Evolutionary conservation across 2,329 filamentous ascomycete species (phyloP).

Genomic region (Thielaviopsis cerberus): DNA sequence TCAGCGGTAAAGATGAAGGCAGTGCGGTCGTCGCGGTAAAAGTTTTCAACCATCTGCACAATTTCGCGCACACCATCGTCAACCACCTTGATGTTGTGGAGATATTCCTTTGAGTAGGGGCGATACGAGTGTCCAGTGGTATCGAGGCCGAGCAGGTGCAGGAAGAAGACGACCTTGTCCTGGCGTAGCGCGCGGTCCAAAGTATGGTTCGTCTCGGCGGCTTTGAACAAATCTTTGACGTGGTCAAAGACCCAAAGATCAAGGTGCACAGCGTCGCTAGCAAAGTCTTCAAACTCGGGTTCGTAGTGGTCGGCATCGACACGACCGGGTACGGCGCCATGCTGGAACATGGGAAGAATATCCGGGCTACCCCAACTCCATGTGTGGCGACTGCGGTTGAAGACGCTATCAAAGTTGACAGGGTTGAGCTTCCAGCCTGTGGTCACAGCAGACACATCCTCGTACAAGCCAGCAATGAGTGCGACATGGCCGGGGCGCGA

Average conservation of each 20-base stretch:
- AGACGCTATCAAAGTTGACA: constrained; percentile 95
- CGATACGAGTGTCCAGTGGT: constrained; percentile 73
- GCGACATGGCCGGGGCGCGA: constrained; percentile 93
- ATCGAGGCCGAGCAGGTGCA: constrained; percentile 82
- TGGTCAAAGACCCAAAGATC: constrained; percentile 94
- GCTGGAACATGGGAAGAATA: constrained; percentile 91
- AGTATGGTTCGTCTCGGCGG: constrained; percentile 59
- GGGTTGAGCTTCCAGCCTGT: constrained; percentile 98
- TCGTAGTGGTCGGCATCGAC: constrained; percentile 77
- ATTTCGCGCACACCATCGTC: constrained; percentile 79
- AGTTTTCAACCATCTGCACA: constrained; percentile 60
- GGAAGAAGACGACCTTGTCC: constrained; percentile 84
- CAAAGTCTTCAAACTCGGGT: constrained; percentile 78
- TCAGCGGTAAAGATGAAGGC: constrained; percentile 95
- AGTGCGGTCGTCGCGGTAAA: constrained; percentile 70
- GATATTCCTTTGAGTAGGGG: constrained; percentile 87
- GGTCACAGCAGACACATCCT: constrained; percentile 91
- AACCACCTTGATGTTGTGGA: constrained; percentile 86
- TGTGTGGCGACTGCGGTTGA: constrained; percentile 89
- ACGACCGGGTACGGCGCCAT: constrained; percentile 71
- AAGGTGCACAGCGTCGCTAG: constrained; percentile 57
- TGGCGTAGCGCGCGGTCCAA: constrained; percentile 54
- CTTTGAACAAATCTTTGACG: constrained; percentile 69
- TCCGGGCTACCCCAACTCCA: constrained; percentile 99
- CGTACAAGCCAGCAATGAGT: constrained; percentile 86